A percentile compares a stretch with the other conserved stretches of the same genome.
These are phyloP conservation scores for Leptodermis oblonga DNA, from an alignment of 257 asterid species.

Conservation along the genomic window DNA sequence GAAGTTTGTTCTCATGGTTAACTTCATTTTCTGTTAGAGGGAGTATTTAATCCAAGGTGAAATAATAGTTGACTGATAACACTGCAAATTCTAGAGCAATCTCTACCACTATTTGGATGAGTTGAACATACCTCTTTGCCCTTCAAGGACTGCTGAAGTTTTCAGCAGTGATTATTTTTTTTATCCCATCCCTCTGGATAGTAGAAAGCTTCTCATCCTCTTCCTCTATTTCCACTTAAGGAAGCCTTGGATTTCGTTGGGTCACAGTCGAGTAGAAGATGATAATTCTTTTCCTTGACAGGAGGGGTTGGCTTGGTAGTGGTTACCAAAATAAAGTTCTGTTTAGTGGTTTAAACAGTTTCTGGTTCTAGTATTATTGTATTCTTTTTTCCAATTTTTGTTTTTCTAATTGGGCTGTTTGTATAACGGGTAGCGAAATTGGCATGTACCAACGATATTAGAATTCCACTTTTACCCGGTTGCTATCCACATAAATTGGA, in stretches of 20 bases:
- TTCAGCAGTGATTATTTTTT: no score
- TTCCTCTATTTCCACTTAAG: background rate
- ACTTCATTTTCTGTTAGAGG: background rate
- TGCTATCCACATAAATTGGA: no score
- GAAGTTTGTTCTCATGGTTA: background rate
- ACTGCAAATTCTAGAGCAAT: background rate
- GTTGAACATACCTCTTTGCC: no score
- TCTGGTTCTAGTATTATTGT: background rate
- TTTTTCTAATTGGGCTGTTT: no score
- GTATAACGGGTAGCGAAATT: no score
- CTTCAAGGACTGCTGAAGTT: background rate
- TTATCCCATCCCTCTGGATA: background rate
- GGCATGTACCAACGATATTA: no score
- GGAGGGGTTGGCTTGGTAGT: background rate
- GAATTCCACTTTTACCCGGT: no score
- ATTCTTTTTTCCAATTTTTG: background rate
- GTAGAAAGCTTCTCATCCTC: background rate
- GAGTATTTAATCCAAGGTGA: background rate
- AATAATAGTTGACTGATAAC: background rate
- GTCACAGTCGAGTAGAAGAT: background rate
- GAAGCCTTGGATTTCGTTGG: background rate
- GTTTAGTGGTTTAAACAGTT: background rate
- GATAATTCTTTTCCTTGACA: background rate
- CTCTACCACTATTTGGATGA: background rate
- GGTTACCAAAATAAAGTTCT: background rate